phyloP scores from a whole-genome alignment of 345 rosid species.

The Citrus hindsii region DNA sequence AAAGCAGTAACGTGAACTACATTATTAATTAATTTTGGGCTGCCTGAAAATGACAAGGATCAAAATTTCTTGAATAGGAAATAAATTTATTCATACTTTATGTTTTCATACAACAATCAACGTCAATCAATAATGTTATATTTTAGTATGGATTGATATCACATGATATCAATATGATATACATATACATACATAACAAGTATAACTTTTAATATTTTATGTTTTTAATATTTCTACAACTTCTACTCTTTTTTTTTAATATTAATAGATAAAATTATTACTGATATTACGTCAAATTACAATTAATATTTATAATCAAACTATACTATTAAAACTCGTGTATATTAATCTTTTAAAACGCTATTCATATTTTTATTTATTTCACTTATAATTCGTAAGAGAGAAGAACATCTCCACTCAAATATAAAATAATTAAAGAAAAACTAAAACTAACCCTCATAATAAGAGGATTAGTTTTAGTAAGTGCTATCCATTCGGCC shows the following conservation, averaged over 20 bases:
- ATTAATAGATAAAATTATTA: too few species aligned
- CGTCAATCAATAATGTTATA: not conserved
- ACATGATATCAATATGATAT: not conserved
- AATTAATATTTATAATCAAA: too few species aligned
- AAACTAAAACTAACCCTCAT: too few species aligned
- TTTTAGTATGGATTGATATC: not conserved
- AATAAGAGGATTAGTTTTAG: too few species aligned
- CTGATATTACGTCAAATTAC: fast-evolving
- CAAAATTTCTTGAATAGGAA: not conserved
- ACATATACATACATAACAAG: too few species aligned
- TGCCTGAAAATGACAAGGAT: not conserved
- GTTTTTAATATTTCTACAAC: too few species aligned
- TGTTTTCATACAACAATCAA: not conserved
- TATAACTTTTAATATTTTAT: too few species aligned
- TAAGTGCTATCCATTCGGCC: too few species aligned
- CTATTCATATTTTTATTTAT: too few species aligned
- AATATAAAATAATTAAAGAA: too few species aligned
- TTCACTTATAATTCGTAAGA: too few species aligned
- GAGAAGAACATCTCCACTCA: fast-evolving
- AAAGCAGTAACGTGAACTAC: not conserved
- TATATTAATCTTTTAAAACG: fast-evolving
- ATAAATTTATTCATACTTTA: not conserved
- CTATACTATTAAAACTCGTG: fast-evolving
- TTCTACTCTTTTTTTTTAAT: too few species aligned
- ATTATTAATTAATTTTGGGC: not conserved